Percentiles rank a stretch among this genome's conserved stretches.
Evolutionary conservation across 441 rosid genomes (phyloP).

Genomic region (Jatropha multifida): DNA sequence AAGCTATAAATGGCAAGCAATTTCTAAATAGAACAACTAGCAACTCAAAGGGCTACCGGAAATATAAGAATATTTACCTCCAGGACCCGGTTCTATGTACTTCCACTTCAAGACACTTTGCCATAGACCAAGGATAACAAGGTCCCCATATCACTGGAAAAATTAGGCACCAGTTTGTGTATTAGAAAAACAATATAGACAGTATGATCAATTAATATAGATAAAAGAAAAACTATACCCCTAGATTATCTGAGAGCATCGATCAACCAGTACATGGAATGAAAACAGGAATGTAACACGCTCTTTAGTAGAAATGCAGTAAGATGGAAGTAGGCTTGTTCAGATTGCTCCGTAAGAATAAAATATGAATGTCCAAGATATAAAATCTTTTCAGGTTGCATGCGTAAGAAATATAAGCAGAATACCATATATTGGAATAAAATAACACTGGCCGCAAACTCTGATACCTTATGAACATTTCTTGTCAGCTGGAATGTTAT

Average conservation of each 20-base stretch:
- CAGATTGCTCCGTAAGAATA: not conserved
- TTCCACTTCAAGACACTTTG: not conserved
- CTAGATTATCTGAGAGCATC: not conserved
- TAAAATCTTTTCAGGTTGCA: not conserved
- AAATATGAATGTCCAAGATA: not conserved
- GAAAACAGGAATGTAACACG: not conserved
- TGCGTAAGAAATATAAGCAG: not conserved
- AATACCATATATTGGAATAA: not conserved
- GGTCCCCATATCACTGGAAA: constrained; percentile 13
- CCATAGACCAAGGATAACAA: not conserved
- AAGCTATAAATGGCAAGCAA: not conserved
- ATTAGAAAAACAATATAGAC: not conserved
- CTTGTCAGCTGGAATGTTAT: not conserved
- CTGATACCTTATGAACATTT: not conserved
- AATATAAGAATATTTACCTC: constrained; percentile 3
- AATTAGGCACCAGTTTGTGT: not conserved
- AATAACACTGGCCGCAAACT: not conserved
- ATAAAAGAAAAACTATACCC: not conserved
- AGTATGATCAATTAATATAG: too few relatives aligned
- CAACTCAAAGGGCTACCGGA: not conserved
- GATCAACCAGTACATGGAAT: not conserved
- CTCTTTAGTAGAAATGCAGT: not conserved
- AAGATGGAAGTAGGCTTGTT: not conserved
- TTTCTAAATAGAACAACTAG: not conserved
- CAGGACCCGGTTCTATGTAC: not conserved